Evolutionary conservation across 495 filamentous ascomycete species (phyloP).

Genomic region (Lasiosphaeria hispida): DNA sequence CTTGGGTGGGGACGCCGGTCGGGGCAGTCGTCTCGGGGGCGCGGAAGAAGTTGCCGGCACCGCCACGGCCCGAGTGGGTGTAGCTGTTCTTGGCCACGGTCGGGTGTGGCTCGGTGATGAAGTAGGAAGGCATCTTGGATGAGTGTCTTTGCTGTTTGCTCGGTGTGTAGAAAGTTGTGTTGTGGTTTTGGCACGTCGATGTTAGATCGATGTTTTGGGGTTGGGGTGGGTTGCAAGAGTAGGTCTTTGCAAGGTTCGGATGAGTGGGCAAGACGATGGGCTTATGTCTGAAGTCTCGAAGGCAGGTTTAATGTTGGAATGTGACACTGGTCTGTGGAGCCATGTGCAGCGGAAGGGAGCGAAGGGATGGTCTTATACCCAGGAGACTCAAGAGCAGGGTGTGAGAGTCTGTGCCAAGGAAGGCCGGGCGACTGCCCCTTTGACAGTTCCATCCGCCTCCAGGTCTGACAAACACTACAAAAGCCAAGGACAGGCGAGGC

Average conservation of each 20-base stretch:
- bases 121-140: slow-evolving; percentile 50
- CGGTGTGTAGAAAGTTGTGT: not conserved
- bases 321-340: not conserved
- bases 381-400: not conserved
- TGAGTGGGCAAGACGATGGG: not conserved
- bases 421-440: slow-evolving; percentile 8
- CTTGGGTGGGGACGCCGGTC: slow-evolving; percentile 34
- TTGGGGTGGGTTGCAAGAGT: not conserved
- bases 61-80: slow-evolving; percentile 80
- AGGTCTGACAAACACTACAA: too few species aligned
- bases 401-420: slow-evolving; percentile 2
- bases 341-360: not conserved
- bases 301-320: not conserved
- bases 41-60: slow-evolving; percentile 82
- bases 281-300: not conserved
- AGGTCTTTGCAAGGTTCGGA: not conserved
- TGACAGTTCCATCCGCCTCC: slow-evolving; percentile 1
- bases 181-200: not conserved
- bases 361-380: slow-evolving; percentile 20
- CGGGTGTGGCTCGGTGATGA: slow-evolving; percentile 78
- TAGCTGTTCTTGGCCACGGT: slow-evolving; percentile 61
- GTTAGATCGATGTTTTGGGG: not conserved
- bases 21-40: slow-evolving; percentile 58
- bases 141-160: slow-evolving; percentile 20
- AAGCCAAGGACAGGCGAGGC: not conserved